Evolutionary conservation across 192 early-diverging fungal genomes (phyloP), one percentile per base, ranked within the genome.

Genomic region (Funneliformis geosporum): DNA sequence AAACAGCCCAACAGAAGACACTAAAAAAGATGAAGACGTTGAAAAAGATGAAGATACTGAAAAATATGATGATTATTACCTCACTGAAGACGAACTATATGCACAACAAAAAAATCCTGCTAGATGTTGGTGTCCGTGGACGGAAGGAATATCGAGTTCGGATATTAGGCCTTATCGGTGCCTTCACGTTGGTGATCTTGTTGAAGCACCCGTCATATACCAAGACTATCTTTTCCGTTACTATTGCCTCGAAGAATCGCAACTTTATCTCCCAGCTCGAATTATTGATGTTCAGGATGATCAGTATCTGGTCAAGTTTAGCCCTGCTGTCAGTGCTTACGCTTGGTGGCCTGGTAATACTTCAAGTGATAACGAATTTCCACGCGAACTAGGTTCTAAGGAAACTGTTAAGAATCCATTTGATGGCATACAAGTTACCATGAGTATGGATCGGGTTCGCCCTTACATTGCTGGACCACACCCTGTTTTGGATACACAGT

Each of bases 261-360:
- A 77, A 25, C 64, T 77, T 28, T 77, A 77, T 16, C 60, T 77
- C 23, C 75, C 75, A 12, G 75, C 75, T 62, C 75, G 61, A 7
- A 77, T 77, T 10, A 62, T 40, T 14, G 75, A 77, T 33, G 61
- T 77, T 38, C n/a, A 77, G 27, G 75, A 21, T 23, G 75, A 77
- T 3, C 25, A 39, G 21, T 77, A 77, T 62, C 27, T 67, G 33
- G 75, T 77, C 33, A 27, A 77, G 61, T 77, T 77, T 33, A 60
- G 61, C 7, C 75, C 75, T 23, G n/a, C 40, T 14, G 75, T 68
- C 8, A 77, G 66, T 39, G 75, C 75, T 27, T 60, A 77, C 27
- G 16, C 10, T 5, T 77, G 75, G 75, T 77, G 75, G 75, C 75
- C 75, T 25, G 75, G 75, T 21, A 60, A 62, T n/a, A n/a, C 75